Evolutionary conservation across 257 asterid genomes (phyloP).

Genomic region (Solanum commersonii): DNA sequence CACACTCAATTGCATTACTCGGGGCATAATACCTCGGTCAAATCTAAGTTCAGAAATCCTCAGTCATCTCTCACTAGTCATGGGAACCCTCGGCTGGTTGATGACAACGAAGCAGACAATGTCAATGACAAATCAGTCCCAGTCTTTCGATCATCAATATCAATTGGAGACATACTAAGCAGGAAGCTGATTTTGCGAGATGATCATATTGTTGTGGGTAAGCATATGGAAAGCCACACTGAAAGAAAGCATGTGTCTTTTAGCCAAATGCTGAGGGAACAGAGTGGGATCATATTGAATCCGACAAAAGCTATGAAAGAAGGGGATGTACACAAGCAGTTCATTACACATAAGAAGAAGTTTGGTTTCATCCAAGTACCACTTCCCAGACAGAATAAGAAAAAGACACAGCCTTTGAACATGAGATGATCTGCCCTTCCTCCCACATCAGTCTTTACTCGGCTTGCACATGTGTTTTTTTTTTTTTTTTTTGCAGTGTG

Average conservation of each 20-base stretch:
- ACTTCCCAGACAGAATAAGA: conserved; percentile 55
- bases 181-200: conserved; percentile 45
- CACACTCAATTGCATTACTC: conserved; percentile 3
- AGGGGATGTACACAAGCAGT: conserved; percentile 38
- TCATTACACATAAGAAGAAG: conserved; percentile 61
- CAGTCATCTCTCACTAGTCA: conserved; percentile 12
- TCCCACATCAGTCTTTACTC: background rate
- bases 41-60: conserved; percentile 47
- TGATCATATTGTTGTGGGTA: conserved; percentile 28
- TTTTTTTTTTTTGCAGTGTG: background rate
- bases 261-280: conserved; percentile 84
- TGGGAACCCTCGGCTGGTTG: conserved; percentile 12
- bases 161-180: conserved; percentile 49
- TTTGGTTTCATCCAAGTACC: conserved; percentile 89
- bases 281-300: conserved; percentile 51
- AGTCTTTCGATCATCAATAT: conserved; percentile 41
- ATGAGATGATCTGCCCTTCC: conserved; percentile 6
- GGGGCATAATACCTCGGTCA: conserved; percentile 13
- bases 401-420: conserved; percentile 33
- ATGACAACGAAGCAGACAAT: conserved; percentile 9
- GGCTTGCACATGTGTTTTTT: conserved; percentile 7
- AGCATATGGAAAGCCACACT: conserved; percentile 29
- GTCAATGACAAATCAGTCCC: conserved; percentile 12
- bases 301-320: conserved; percentile 29
- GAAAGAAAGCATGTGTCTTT: conserved; percentile 48